Evolutionary conservation across 257 asterid genomes (phyloP), one percentile per base, ranked within the genome.

Genomic region (Solanum commersonii): DNA sequence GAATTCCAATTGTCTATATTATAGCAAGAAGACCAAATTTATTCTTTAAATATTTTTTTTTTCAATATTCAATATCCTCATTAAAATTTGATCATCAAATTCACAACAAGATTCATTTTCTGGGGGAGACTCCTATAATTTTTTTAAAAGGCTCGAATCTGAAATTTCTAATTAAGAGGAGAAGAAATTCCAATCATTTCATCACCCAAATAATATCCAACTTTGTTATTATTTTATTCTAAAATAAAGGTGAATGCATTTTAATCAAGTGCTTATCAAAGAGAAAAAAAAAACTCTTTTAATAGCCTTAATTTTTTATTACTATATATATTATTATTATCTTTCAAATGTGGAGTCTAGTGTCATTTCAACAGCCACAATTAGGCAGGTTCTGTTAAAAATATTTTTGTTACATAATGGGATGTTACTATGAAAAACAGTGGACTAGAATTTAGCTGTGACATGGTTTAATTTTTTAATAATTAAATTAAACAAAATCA

Each of bases 261-360:
- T 87, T 35, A 88, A 88, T 84, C 87, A 83, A 40, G 46, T 68
- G 23, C 5, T 84, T 46, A 37, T 59, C 86, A 40, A 59, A 73
- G 31, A 56, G 31, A 40, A 6, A 8, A 29, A 20, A 16, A 59
- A 22, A 37, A 14, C 60, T 78, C 5, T 7, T 78, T 33, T 8
- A 31, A n/a, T 27, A 82, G 11, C 42, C 4, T 46, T 46, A 23
- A 29, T 46, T 9, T 81, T 29, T 27, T 46, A 29, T n/a, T 15
- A 79, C 1, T 27, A 15, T 42, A 25, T 42, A 14, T 22, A 25
- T 68, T 22, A 25, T 46, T 87, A 31, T 7, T 52, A 52, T 16
- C 1, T 84, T 72, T 59, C 13, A 56, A 29, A 20, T 5, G 12
- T 46, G 31, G 83, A 86, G 68, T 84, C 86, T 49, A 73, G 31